Evolutionary conservation across 192 early-diverging fungal genomes (phyloP), one percentile per base, ranked within the genome.

Genomic region (Fimicolochytrium jonesii): DNA sequence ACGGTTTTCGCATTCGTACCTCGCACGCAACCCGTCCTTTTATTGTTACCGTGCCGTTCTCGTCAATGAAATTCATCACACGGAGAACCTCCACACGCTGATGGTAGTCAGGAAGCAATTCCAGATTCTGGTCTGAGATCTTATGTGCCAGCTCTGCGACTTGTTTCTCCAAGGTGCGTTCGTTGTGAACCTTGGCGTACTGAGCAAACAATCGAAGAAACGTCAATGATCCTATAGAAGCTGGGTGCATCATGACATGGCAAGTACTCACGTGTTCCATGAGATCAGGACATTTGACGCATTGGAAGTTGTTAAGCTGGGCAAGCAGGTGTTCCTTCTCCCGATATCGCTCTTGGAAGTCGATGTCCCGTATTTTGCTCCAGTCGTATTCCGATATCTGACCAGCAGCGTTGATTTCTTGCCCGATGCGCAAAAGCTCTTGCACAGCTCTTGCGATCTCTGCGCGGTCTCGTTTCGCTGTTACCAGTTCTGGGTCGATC

Each of bases 1-100:
- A n/a, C n/a, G n/a, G n/a, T n/a, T n/a, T n/a, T n/a, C n/a, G n/a
- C n/a, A n/a, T n/a, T n/a, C n/a, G n/a, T n/a, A n/a, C n/a, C 70
- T 96, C 93, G 72, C 94, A 97, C 0, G 93, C 96, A 0, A 99
- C 92, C 2, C 90, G 84, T 20, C 96, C 96, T 76, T 97, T 99
- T 49, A 95, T 85, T 60, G 92, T 89, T 17, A 99, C 93, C 2
- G 90, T 91, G 28, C 83, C 84, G 55, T 83, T 81, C 59, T 87
- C 87, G 29, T 93, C 93, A 23, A 97, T 81, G 58, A 89, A 96
- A 1, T 83, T 80, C 48, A 96, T 70, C 11, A 74, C 71, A 57
- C 90, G 84, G 31, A 99, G 82, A 31, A 99, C 93, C 11, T 89
- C 83, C 6, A 95, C 71, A 1, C 93, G 82, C 69, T 91, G 86